Evolutionary conservation across 805 yeast genomes (phyloP).

Genomic region (Cephaloascus fragrans): DNA sequence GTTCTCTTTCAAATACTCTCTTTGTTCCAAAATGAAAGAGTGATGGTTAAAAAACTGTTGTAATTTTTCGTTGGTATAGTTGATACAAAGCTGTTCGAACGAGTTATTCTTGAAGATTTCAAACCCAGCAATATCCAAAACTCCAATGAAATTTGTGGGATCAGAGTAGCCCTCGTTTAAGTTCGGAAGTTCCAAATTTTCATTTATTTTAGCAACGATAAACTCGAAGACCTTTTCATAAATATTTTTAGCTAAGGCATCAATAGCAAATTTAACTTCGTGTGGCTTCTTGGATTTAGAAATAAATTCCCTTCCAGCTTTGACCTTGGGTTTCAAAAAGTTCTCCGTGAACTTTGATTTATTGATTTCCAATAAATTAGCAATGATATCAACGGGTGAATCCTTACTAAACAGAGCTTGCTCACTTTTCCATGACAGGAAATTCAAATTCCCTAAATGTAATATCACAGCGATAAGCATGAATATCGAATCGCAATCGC

Average conservation of each 20-base stretch:
- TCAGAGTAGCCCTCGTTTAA: constrained; percentile 13
- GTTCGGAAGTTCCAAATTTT: constrained; percentile 30
- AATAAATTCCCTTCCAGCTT: constrained; percentile 84
- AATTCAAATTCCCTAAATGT: constrained; percentile 78
- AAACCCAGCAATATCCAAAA: constrained; percentile 53
- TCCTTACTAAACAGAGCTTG: constrained; percentile 62
- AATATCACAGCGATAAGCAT: constrained; percentile 65
- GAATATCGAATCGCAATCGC: constrained; percentile 51
- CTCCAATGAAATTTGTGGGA: constrained; percentile 38
- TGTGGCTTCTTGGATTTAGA: constrained; percentile 67
- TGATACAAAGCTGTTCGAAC: constrained; percentile 52
- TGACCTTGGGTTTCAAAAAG: constrained; percentile 71
- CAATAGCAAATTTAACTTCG: constrained; percentile 75
- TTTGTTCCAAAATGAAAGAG: constrained; percentile 50
- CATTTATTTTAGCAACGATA: constrained; percentile 69
- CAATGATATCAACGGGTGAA: constrained; percentile 37
- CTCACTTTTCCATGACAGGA: constrained; percentile 55
- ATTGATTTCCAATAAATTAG: constrained; percentile 57
- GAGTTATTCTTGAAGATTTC: constrained; percentile 50
- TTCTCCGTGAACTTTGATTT: constrained; percentile 41
- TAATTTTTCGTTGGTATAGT: constrained; percentile 49
- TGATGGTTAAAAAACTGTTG: constrained; percentile 58
- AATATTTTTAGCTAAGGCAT: constrained; percentile 78
- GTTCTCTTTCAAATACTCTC: constrained; percentile 48
- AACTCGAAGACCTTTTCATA: constrained; percentile 78